Percentiles rank a stretch among this genome's conserved stretches.
Conservation (phyloP, 805 yeast species). For the Candida taoyuanica region DNA sequence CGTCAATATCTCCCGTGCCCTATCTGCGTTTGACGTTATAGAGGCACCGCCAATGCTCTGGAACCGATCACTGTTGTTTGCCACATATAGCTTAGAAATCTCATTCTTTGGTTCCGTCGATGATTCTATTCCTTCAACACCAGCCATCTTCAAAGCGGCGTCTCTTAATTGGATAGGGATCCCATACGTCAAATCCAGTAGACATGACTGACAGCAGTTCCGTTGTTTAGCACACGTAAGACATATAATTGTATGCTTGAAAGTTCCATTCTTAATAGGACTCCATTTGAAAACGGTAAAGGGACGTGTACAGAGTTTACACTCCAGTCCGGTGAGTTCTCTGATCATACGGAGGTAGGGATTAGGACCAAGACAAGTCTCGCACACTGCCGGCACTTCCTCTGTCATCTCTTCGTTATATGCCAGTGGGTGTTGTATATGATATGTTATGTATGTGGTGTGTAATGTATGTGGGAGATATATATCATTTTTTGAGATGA, state of each 20-base stretch:
- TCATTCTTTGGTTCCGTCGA: conserved; percentile 44
- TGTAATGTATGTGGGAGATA: background rate
- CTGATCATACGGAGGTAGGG: conserved; percentile 66
- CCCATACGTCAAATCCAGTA: conserved; percentile 76
- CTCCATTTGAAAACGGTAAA: conserved; percentile 80
- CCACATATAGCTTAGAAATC: conserved; percentile 51
- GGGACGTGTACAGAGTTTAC: conserved; percentile 81
- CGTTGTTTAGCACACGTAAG: conserved; percentile 70
- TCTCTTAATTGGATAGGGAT: conserved; percentile 79
- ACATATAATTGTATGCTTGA: conserved; percentile 69
- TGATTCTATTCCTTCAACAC: conserved; percentile 34
- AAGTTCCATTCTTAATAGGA: conserved; percentile 38
- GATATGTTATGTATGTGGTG: background rate
- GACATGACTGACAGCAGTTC: conserved; percentile 85
- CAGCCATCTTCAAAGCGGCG: conserved; percentile 71
- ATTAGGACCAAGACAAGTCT: conserved; percentile 63
- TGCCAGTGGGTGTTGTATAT: background rate
- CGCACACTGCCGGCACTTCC: conserved; percentile 61
- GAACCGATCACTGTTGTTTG: conserved; percentile 40
- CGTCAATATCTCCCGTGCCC: conserved; percentile 48
- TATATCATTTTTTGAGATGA: background rate
- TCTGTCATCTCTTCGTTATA: background rate
- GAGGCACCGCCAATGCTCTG: conserved; percentile 34
- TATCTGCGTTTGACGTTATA: conserved; percentile 29
- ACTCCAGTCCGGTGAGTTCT: conserved; percentile 70